Percentiles rank a stretch among this genome's conserved stretches.
phyloP scores from a whole-genome alignment of 257 asterid species.

The Pogostemon cablin region DNA sequence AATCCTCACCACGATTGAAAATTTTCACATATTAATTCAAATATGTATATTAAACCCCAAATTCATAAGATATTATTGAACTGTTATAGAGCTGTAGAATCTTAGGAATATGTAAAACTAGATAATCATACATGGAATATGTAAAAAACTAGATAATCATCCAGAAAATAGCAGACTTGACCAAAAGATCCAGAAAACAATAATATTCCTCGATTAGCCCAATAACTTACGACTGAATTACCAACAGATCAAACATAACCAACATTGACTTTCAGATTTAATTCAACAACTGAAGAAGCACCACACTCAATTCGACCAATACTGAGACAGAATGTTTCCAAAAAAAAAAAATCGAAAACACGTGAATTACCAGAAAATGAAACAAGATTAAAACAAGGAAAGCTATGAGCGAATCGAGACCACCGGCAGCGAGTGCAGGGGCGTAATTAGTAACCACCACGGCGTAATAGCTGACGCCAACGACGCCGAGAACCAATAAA shows the following conservation, averaged over 20 bases:
- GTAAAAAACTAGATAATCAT: conserved; percentile 20
- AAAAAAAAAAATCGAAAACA: conserved; percentile 5
- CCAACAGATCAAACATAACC: conserved; percentile 32
- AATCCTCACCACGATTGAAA: neutral
- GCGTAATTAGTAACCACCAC: conserved; percentile 84
- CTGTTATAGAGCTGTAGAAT: conserved; percentile 16
- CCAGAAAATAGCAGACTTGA: conserved; percentile 2
- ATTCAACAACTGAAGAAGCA: conserved; percentile 7
- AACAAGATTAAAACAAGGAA: conserved; percentile 65
- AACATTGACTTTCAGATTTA: conserved; percentile 26
- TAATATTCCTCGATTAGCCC: conserved; percentile 2
- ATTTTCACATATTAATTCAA: conserved; percentile 22
- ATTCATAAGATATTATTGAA: conserved; percentile 2
- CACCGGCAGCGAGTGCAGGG: conserved; percentile 77
- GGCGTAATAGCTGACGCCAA: conserved; percentile 91
- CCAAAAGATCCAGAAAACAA: conserved; percentile 26
- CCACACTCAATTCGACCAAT: conserved; percentile 20
- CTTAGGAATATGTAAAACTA: conserved; percentile 12
- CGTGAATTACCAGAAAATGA: conserved; percentile 74
- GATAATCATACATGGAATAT: conserved; percentile 13
- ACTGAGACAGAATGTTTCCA: neutral
- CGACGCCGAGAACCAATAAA: conserved; percentile 84
- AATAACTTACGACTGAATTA: conserved; percentile 16
- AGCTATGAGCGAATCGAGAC: conserved; percentile 68
- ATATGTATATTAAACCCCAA: conserved; percentile 7